Conservation (phyloP, 805 yeast species). For the Clavispora carvajalis region DNA sequence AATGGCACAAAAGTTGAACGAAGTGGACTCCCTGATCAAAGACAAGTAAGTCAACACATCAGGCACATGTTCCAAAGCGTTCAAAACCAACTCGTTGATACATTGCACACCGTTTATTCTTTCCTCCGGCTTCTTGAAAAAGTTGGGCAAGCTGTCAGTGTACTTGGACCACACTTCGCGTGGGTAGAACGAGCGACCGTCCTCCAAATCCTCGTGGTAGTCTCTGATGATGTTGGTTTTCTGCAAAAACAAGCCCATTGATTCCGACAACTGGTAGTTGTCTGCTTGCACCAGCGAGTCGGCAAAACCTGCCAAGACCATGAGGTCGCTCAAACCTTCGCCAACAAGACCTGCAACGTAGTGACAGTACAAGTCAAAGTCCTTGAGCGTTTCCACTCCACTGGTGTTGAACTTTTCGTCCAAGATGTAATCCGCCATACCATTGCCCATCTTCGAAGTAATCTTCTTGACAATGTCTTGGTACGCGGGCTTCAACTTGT, state of each 20-base stretch:
- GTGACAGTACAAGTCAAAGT: conserved; percentile 89
- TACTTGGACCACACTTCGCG: conserved; percentile 86
- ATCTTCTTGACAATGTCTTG: conserved; percentile 75
- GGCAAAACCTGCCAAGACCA: conserved; percentile 71
- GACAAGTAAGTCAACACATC: conserved; percentile 75
- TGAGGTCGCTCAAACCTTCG: conserved; percentile 83
- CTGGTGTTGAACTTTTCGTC: conserved; percentile 71
- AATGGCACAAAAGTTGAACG: conserved; percentile 90
- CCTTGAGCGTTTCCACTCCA: conserved; percentile 74
- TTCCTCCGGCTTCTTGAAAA: conserved; percentile 39
- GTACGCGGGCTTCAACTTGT: conserved; percentile 65
- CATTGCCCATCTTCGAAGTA: conserved; percentile 86
- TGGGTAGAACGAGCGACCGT: conserved; percentile 96
- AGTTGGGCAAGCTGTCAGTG: conserved; percentile 57
- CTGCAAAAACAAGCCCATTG: conserved; percentile 94
- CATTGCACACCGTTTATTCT: conserved; percentile 65
- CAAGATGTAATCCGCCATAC: conserved; percentile 91
- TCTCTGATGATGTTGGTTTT: conserved; percentile 96
- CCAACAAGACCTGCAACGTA: conserved; percentile 98
- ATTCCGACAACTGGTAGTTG: conserved; percentile 56
- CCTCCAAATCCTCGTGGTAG: conserved; percentile 84
- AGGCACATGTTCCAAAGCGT: conserved; percentile 71
- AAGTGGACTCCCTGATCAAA: conserved; percentile 70
- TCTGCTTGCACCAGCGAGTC: conserved; percentile 43
- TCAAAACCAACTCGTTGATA: conserved; percentile 72